Evolutionary conservation across 2,329 filamentous ascomycete genomes (phyloP).

Genomic region (Pestalotiopsis sp.): DNA sequence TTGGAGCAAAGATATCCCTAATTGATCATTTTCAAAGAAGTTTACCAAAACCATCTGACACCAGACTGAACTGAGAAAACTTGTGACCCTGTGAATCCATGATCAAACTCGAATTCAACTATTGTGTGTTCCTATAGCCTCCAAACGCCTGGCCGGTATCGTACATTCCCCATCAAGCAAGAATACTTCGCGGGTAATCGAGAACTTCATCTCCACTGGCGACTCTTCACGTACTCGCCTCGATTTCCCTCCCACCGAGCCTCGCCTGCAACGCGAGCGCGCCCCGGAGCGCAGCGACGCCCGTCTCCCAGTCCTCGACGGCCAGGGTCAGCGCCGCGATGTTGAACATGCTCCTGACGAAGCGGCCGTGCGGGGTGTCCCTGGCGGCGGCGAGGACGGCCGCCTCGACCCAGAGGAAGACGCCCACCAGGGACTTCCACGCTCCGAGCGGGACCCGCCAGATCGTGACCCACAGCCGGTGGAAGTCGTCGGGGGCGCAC

Average conservation of each 20-base stretch:
- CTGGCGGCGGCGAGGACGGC: constrained; percentile 41
- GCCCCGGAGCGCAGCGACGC: neutral
- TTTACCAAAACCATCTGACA: too few relatives aligned
- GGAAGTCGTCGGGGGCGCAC: constrained; percentile 39
- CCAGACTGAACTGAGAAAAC: too few relatives aligned
- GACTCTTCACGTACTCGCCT: neutral
- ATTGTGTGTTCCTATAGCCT: too few relatives aligned
- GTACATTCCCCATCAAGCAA: too few relatives aligned
- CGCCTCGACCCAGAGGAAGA: constrained; percentile 49
- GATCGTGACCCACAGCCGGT: constrained; percentile 44
- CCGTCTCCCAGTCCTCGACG: constrained; percentile 3
- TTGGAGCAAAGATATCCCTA: neutral
- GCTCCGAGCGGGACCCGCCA: constrained; percentile 47
- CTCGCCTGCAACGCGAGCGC: neutral
- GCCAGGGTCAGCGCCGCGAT: constrained; percentile 4
- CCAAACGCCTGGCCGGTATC: too few relatives aligned
- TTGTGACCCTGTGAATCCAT: too few relatives aligned
- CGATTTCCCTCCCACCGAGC: neutral
- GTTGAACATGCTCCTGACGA: constrained; percentile 45
- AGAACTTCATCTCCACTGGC: neutral
- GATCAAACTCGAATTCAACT: too few relatives aligned
- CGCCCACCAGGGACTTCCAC: constrained; percentile 47
- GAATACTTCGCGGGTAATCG: too few relatives aligned
- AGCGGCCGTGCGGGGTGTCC: constrained; percentile 39
- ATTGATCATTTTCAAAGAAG: neutral